Percentiles rank a stretch among this genome's conserved stretches.
Evolutionary conservation across 805 yeast genomes (phyloP).

Genomic region (Kodamaea hsintzibuensis): DNA sequence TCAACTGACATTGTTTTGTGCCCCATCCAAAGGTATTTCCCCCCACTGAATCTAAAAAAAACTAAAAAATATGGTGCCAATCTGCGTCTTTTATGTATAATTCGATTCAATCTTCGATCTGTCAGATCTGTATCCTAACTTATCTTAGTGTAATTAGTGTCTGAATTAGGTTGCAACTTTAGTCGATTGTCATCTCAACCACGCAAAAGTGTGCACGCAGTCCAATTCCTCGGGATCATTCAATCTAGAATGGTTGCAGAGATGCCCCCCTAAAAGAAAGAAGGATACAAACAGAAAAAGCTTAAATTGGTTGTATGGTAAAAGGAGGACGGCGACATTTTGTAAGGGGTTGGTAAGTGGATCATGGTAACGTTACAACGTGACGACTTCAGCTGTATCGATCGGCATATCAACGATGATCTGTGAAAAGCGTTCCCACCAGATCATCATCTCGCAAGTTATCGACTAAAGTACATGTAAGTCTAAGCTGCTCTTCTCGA

Average conservation of each 20-base stretch:
- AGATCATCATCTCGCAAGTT: not conserved
- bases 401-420: not conserved
- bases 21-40: not conserved
- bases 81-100: not conserved
- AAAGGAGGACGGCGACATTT: not conserved
- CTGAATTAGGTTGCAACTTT: not conserved
- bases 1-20: not conserved
- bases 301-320: not conserved
- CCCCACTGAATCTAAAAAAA: not conserved
- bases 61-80: not conserved
- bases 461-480: not conserved
- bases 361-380: not conserved
- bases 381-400: not conserved
- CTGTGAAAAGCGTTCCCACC: not conserved
- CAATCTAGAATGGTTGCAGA: not conserved
- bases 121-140: not conserved
- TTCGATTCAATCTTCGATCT: not conserved
- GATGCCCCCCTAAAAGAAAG: not conserved
- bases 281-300: not conserved
- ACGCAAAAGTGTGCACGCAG: not conserved
- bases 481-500: not conserved
- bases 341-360: not conserved
- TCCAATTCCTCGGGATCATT: not conserved
- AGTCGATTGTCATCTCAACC: not conserved
- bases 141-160: not conserved